Percentiles rank a stretch among this genome's conserved stretches.
phyloP scores from a whole-genome alignment of 352 stramenopile genomes.

The Globisporangium takayamanum region DNA sequence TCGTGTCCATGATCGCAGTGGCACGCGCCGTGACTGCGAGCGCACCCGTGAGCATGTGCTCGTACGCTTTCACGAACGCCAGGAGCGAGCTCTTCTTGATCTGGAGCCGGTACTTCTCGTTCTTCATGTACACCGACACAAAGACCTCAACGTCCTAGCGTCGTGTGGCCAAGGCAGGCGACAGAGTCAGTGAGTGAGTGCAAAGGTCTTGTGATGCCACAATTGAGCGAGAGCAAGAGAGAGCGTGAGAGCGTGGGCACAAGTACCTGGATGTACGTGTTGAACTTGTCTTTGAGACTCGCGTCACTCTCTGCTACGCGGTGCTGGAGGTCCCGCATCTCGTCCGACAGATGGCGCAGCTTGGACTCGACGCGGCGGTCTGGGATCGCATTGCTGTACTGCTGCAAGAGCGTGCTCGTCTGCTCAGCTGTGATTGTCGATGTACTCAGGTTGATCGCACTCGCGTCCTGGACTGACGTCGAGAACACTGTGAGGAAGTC shows the following conservation, averaged over 20 bases:
- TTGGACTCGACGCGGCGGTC: conserved; percentile 37
- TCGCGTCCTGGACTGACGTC: conserved; percentile 20
- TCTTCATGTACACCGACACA: conserved; percentile 79
- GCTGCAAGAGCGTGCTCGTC: conserved; percentile 20
- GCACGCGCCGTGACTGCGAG: conserved; percentile 28
- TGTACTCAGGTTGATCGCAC: conserved; percentile 13
- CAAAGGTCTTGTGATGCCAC: neutral
- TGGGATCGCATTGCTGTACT: conserved; percentile 15
- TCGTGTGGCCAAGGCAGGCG: conserved; percentile 3
- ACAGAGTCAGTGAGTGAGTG: conserved; percentile 1
- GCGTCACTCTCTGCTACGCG: conserved; percentile 28
- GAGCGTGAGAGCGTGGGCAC: neutral
- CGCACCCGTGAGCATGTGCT: conserved; percentile 46
- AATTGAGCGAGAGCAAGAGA: neutral
- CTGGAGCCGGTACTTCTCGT: conserved; percentile 80
- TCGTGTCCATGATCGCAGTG: conserved; percentile 37
- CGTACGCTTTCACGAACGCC: conserved; percentile 60
- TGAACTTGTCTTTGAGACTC: conserved; percentile 34
- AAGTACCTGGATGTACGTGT: conserved; percentile 54
- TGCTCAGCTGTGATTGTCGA: conserved; percentile 26
- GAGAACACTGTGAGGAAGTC: conserved; percentile 30
- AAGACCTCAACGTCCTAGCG: conserved; percentile 65
- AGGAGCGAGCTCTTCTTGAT: conserved; percentile 74
- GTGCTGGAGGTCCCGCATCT: conserved; percentile 33
- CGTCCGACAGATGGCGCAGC: conserved; percentile 37